Evolutionary conservation across 2,329 filamentous ascomycete genomes (phyloP).

Genomic region (Apiospora malaysiana): DNA sequence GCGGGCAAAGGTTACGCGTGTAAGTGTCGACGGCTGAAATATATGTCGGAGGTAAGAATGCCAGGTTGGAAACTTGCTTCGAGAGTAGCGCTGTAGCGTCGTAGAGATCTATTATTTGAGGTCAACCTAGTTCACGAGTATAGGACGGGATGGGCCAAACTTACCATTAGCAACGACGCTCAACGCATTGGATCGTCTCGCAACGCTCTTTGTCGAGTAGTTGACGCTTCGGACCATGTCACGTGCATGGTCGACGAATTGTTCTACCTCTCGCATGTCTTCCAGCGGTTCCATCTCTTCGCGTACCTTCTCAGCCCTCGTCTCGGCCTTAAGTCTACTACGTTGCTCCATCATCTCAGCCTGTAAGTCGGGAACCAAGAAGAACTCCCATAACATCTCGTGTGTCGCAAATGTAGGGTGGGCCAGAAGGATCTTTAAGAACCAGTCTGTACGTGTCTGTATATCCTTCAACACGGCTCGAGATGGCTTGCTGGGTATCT

Average conservation of each 20-base stretch:
- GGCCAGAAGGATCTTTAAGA: slow-evolving; percentile 82
- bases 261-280: slow-evolving; percentile 86
- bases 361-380: slow-evolving; percentile 93
- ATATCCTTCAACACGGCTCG: slow-evolving; percentile 85
- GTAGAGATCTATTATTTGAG: slow-evolving; percentile 62
- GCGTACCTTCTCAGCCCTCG: slow-evolving; percentile 79
- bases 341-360: slow-evolving; percentile 88
- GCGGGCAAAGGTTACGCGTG: slow-evolving; percentile 67
- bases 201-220: slow-evolving; percentile 80
- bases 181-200: slow-evolving; percentile 78
- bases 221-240: slow-evolving; percentile 89
- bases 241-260: slow-evolving; percentile 88
- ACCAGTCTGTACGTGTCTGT: slow-evolving; percentile 84
- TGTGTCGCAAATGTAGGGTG: slow-evolving; percentile 95
- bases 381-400: slow-evolving; percentile 99
- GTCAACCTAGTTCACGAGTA: neutral
- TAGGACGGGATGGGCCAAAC: slow-evolving; percentile 27
- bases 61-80: slow-evolving; percentile 58
- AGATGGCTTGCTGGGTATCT: slow-evolving; percentile 91
- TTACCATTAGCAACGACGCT: slow-evolving; percentile 68
- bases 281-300: slow-evolving; percentile 89
- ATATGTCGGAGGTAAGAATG: slow-evolving; percentile 73
- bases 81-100: slow-evolving; percentile 66
- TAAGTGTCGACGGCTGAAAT: slow-evolving; percentile 75
- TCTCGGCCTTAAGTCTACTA: slow-evolving; percentile 84